A percentile compares a stretch with the other conserved stretches of the same genome.
phyloP scores from a whole-genome alignment of 495 filamentous ascomycete species.

The Aspergillus sclerotioniger region DNA sequence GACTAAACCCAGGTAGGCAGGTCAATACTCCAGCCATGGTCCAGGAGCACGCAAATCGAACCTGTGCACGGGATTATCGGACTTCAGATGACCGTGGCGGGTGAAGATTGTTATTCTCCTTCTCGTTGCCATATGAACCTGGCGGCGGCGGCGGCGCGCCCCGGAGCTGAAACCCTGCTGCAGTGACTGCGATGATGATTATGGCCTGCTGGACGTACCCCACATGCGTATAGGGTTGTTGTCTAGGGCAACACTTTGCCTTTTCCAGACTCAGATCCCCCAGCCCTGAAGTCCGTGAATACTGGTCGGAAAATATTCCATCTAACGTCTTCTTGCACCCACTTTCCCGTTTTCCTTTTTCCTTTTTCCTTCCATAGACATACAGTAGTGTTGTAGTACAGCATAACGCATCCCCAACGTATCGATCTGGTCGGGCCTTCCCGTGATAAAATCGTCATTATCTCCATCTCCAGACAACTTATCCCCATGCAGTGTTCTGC shows the following conservation, averaged over 20 bases:
- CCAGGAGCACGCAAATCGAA: not conserved
- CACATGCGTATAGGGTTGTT: not conserved
- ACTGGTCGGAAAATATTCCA: not conserved
- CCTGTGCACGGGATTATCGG: not conserved
- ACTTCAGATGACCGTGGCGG: not conserved
- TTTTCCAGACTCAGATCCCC: no score
- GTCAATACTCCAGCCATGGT: not conserved
- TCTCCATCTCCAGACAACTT: not conserved
- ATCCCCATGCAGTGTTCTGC: conserved; percentile 12
- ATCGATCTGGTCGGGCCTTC: not conserved
- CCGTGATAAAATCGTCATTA: not conserved
- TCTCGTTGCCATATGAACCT: no score
- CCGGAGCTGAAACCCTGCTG: not conserved
- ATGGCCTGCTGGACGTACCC: not conserved
- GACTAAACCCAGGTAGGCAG: not conserved
- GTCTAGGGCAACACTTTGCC: no score
- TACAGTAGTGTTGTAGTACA: conserved; percentile 14
- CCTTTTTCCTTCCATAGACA: not conserved
- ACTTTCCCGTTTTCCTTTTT: no score
- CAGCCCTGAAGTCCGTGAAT: no score
- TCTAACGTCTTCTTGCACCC: not conserved
- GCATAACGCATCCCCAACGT: conserved; percentile 1
- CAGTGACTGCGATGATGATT: not conserved
- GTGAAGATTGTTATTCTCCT: no score
- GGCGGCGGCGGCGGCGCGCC: no score